Conservation (phyloP, 1,284 basidiomycete genomes). For the Cutaneotrichosporon daszewskae region DNA sequence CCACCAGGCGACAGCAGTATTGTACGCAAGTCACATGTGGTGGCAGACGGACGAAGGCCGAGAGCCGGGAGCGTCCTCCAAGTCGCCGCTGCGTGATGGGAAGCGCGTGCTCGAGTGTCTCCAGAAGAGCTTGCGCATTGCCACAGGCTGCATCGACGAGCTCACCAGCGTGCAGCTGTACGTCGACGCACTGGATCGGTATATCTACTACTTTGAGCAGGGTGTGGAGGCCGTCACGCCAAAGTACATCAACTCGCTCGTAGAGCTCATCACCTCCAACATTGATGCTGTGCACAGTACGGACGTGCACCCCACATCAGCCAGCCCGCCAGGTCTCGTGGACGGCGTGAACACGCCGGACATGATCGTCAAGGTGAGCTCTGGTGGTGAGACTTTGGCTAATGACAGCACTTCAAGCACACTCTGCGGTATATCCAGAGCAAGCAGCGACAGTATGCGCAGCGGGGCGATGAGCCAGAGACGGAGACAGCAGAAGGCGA, state of each 20-base stretch:
- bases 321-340: constrained; percentile 71
- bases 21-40: constrained; percentile 89
- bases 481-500: constrained; percentile 51
- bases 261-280: constrained; percentile 83
- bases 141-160: constrained; percentile 87
- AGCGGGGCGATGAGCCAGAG: constrained; percentile 8
- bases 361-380: constrained; percentile 59
- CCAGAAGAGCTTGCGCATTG: constrained; percentile 87
- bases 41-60: constrained; percentile 69
- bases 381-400: neutral
- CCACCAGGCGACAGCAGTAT: constrained; percentile 90
- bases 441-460: constrained; percentile 33
- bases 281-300: constrained; percentile 78
- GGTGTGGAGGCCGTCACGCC: constrained; percentile 84
- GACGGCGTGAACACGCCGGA: constrained; percentile 87
- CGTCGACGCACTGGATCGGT: constrained; percentile 84
- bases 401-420: constrained; percentile 76
- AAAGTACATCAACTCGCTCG: constrained; percentile 88
- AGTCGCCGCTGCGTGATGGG: constrained; percentile 76
- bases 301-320: constrained; percentile 76
- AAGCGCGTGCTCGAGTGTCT: constrained; percentile 92
- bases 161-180: constrained; percentile 90
- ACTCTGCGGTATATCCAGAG: constrained; percentile 71
- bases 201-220: constrained; percentile 88
- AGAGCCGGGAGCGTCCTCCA: constrained; percentile 6